Conservation (phyloP, 2,329 filamentous ascomycete species). For the Pseudogymnoascus sp. region DNA sequence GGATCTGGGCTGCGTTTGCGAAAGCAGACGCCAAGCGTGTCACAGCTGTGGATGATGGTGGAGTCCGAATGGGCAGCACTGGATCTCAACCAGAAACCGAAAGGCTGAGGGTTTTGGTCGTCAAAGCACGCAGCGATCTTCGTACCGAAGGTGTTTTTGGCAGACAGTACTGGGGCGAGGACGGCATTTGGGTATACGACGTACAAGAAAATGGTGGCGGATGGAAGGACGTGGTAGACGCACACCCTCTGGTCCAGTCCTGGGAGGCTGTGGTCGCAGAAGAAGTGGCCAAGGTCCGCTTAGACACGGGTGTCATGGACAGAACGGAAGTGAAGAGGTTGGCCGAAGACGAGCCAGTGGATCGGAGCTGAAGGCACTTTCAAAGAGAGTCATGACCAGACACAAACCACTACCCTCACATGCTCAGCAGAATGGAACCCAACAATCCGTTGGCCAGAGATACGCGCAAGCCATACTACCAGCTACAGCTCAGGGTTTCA, state of each 20-base stretch:
- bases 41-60: slow-evolving; percentile 8
- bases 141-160: slow-evolving; percentile 55
- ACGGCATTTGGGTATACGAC: slow-evolving; percentile 64
- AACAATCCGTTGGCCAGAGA: neutral
- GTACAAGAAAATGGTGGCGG: slow-evolving; percentile 36
- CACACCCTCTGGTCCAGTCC: slow-evolving; percentile 58
- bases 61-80: slow-evolving; percentile 3
- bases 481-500: neutral
- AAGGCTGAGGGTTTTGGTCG: slow-evolving; percentile 31
- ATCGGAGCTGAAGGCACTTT: neutral
- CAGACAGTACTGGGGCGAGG: slow-evolving; percentile 55
- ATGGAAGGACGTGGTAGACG: slow-evolving; percentile 48
- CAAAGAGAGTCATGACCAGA: neutral
- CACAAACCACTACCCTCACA: neutral
- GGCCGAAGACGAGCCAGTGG: neutral
- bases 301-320: slow-evolving; percentile 29
- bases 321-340: slow-evolving; percentile 11
- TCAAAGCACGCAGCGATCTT: slow-evolving; percentile 50
- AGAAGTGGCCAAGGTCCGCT: slow-evolving; percentile 34
- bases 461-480: neutral
- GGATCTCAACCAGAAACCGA: slow-evolving; percentile 14
- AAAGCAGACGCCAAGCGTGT: slow-evolving; percentile 16
- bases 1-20: slow-evolving; percentile 46
- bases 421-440: neutral
- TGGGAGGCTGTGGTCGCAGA: slow-evolving; percentile 45